Evolutionary conservation across 768 basidiomycete species (phyloP).

Genomic region (Kwoniella europaea): DNA sequence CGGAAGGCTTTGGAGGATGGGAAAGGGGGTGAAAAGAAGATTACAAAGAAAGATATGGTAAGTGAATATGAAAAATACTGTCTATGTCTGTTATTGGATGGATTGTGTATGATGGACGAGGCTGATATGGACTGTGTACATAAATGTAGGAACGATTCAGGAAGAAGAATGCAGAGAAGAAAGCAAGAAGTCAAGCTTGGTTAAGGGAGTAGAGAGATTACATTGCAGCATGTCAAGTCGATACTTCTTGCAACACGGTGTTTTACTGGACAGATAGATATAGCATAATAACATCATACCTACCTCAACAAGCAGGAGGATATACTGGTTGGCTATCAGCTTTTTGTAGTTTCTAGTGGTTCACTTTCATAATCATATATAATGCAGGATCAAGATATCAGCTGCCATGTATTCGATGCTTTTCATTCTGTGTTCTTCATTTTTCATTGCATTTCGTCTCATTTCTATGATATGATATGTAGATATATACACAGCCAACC

Average conservation of each 20-base stretch:
- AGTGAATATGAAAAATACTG: conserved; percentile 11
- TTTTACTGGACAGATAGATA: too few species aligned
- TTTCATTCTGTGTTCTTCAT: neutral
- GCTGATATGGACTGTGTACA: neutral
- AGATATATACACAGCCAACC: neutral
- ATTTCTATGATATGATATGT: conserved; percentile 11
- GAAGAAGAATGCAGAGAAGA: conserved; percentile 52
- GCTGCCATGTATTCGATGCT: neutral
- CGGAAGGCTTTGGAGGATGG: conserved; percentile 45
- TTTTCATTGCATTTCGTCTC: conserved; percentile 14
- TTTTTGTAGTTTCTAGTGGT: too few species aligned
- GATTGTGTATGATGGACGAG: too few species aligned
- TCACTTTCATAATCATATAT: neutral
- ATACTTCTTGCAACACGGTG: too few species aligned
- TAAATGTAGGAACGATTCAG: conserved; percentile 52
- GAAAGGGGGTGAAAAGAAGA: conserved; percentile 32
- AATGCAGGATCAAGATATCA: neutral
- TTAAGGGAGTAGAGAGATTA: conserved; percentile 37
- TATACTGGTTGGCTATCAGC: too few species aligned
- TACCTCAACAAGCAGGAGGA: too few species aligned
- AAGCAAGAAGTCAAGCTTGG: conserved; percentile 50
- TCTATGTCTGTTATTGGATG: neutral
- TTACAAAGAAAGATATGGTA: conserved; percentile 57
- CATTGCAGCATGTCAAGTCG: too few species aligned
- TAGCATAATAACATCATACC: too few species aligned